These are phyloP conservation scores for Komagataea norvegica DNA, from an alignment of 1,139 yeast species.

Conservation along the genomic window DNA sequence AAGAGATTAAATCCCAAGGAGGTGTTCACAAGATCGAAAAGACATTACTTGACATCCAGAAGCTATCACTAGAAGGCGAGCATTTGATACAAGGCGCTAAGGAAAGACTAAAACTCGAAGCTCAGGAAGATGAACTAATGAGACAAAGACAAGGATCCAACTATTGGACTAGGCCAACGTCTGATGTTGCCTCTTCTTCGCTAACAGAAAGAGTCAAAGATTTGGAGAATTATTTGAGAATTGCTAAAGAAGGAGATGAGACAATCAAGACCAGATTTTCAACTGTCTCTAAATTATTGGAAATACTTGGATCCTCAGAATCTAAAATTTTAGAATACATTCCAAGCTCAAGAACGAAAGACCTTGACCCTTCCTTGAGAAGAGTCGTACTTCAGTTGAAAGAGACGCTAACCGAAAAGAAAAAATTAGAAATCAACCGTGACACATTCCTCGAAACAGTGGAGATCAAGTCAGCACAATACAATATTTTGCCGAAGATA, in stretches of 20 bases:
- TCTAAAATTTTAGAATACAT: conserved; percentile 40
- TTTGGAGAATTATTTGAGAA: conserved; percentile 45
- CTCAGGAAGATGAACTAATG: conserved; percentile 50
- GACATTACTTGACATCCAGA: conserved; percentile 43
- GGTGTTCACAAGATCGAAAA: conserved; percentile 44
- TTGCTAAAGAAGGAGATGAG: conserved; percentile 62
- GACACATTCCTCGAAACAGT: conserved; percentile 38
- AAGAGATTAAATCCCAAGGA: conserved; percentile 50
- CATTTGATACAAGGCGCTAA: conserved; percentile 42
- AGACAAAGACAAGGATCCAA: conserved; percentile 43
- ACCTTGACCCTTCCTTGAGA: conserved; percentile 38
- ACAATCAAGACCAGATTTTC: conserved; percentile 41
- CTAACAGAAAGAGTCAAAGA: conserved; percentile 39
- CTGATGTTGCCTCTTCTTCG: conserved; percentile 37
- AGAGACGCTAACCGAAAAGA: conserved; percentile 31
- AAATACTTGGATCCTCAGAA: conserved; percentile 41
- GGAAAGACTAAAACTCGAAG: conserved; percentile 46
- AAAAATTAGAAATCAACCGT: conserved; percentile 32
- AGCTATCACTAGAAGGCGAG: conserved; percentile 38
- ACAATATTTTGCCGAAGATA: conserved; percentile 48
- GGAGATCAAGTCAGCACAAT: conserved; percentile 42
- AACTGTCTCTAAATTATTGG: conserved; percentile 40
- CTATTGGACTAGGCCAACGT: conserved; percentile 44
- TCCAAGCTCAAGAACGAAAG: conserved; percentile 45
- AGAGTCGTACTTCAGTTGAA: conserved; percentile 40